A percentile compares a stretch with the other conserved stretches of the same genome.
phyloP scores from a whole-genome alignment of 2,329 filamentous ascomycete genomes.

The Aureobasidium subglaciale region DNA sequence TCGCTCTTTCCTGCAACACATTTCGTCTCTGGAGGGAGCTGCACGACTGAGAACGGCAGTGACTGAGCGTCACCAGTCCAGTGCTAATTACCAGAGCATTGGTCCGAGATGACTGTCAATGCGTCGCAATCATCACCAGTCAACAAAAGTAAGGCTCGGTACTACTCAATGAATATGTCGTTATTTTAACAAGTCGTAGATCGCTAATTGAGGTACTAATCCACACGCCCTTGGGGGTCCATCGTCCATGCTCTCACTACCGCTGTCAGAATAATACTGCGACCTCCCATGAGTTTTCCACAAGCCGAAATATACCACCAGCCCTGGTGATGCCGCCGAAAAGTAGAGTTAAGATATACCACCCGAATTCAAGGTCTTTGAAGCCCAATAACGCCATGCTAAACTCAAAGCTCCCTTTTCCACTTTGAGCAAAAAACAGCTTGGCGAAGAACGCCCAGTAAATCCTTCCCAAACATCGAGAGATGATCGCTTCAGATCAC shows the following conservation, averaged over 20 bases:
- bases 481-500: constrained; percentile 2
- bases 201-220: background rate
- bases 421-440: constrained; percentile 1
- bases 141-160: too few species aligned
- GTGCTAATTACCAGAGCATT: too few species aligned
- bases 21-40: background rate
- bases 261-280: background rate
- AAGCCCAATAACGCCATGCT: constrained; percentile 14
- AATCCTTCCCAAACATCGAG: constrained; percentile 11
- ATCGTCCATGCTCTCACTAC: constrained; percentile 1
- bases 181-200: background rate
- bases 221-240: constrained; percentile 3
- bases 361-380: background rate
- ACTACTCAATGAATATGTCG: background rate
- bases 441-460: background rate
- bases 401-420: constrained; percentile 13
- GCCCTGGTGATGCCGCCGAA: constrained; percentile 5
- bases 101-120: too few species aligned
- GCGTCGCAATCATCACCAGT: too few species aligned
- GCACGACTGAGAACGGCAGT: too few species aligned
- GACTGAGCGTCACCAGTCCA: too few species aligned
- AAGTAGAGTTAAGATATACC: constrained; percentile 7
- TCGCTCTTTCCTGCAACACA: background rate
- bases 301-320: constrained; percentile 5
- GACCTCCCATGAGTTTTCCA: background rate